phyloP scores from a whole-genome alignment of 2,329 filamentous ascomycete species.

The Ceratocystiopsis brevicomis region DNA sequence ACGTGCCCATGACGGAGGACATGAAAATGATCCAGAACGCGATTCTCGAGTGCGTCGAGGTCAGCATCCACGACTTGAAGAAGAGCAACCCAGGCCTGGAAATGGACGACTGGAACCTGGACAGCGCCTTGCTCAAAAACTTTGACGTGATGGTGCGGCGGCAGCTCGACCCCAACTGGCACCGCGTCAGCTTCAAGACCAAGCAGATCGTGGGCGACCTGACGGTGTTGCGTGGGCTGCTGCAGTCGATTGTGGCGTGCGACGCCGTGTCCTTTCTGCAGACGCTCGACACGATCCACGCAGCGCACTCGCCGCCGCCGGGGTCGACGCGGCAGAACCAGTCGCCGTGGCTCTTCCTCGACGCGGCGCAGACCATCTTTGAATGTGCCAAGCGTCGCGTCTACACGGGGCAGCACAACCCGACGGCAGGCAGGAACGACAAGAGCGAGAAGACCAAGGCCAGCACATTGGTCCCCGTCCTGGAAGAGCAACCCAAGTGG shows the following conservation, averaged over 20 bases:
- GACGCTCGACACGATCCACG: constrained; percentile 84
- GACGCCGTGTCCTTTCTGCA: constrained; percentile 84
- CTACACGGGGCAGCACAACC: constrained; percentile 48
- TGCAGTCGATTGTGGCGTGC: constrained; percentile 66
- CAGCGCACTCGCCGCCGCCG: constrained; percentile 72
- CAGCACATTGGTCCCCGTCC: constrained; percentile 53
- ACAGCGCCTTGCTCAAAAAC: constrained; percentile 78
- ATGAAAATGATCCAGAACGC: constrained; percentile 92
- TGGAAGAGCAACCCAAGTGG: constrained; percentile 96
- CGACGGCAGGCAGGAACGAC: constrained; percentile 16
- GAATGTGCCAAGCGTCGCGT: constrained; percentile 75
- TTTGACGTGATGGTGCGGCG: constrained; percentile 79
- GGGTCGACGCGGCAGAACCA: constrained; percentile 76
- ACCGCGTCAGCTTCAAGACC: constrained; percentile 86
- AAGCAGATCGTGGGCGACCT: constrained; percentile 86
- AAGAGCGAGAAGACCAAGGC: constrained; percentile 19
- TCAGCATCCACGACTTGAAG: constrained; percentile 82
- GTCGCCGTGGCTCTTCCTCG: constrained; percentile 89
- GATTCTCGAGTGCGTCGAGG: constrained; percentile 87
- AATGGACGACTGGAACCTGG: constrained; percentile 92
- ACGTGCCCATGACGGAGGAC: constrained; percentile 84
- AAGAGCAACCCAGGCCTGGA: constrained; percentile 80
- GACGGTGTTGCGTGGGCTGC: constrained; percentile 60
- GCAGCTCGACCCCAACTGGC: constrained; percentile 92
- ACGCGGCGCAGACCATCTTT: constrained; percentile 87